Evolutionary conservation across 1,139 yeast genomes (phyloP).

Genomic region (Scheffersomyces parashehatae): DNA sequence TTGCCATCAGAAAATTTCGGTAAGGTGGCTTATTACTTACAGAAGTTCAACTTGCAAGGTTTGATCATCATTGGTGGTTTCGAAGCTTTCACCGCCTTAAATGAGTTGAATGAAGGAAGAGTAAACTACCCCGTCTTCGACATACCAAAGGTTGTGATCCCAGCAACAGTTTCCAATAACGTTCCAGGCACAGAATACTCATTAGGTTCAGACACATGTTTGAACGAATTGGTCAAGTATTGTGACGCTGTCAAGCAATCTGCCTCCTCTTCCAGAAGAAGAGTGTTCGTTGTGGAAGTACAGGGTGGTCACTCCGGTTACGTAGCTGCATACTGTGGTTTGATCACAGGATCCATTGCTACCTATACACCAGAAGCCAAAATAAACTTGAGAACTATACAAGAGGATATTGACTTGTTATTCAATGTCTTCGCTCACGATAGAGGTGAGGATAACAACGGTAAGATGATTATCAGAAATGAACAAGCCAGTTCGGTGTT

Average conservation of each 20-base stretch:
- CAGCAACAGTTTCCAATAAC: slow-evolving; percentile 82
- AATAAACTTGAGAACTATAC: slow-evolving; percentile 55
- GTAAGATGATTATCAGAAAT: slow-evolving; percentile 82
- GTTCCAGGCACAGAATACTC: slow-evolving; percentile 87
- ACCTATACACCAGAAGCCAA: slow-evolving; percentile 77
- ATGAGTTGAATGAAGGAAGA: slow-evolving; percentile 66
- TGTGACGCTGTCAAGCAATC: slow-evolving; percentile 80
- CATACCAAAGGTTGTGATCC: slow-evolving; percentile 76
- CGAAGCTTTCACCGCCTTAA: slow-evolving; percentile 72
- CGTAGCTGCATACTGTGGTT: slow-evolving; percentile 68
- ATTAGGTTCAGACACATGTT: slow-evolving; percentile 75
- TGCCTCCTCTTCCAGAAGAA: slow-evolving; percentile 75
- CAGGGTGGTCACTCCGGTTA: slow-evolving; percentile 86
- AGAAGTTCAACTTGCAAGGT: slow-evolving; percentile 72
- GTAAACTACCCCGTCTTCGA: slow-evolving; percentile 67
- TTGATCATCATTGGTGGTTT: slow-evolving; percentile 76
- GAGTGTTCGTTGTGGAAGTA: slow-evolving; percentile 81
- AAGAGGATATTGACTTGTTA: slow-evolving; percentile 60
- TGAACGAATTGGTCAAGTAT: slow-evolving; percentile 71
- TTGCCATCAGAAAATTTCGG: slow-evolving; percentile 70
- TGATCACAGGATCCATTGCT: slow-evolving; percentile 73
- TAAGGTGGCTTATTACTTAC: slow-evolving; percentile 73
- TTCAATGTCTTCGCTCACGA: slow-evolving; percentile 58
- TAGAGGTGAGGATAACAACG: slow-evolving; percentile 65
- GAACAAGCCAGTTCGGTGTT: slow-evolving; percentile 83